Evolutionary conservation across 805 yeast species (phyloP).

Genomic region (Saccharomycopsis lassenensis): DNA sequence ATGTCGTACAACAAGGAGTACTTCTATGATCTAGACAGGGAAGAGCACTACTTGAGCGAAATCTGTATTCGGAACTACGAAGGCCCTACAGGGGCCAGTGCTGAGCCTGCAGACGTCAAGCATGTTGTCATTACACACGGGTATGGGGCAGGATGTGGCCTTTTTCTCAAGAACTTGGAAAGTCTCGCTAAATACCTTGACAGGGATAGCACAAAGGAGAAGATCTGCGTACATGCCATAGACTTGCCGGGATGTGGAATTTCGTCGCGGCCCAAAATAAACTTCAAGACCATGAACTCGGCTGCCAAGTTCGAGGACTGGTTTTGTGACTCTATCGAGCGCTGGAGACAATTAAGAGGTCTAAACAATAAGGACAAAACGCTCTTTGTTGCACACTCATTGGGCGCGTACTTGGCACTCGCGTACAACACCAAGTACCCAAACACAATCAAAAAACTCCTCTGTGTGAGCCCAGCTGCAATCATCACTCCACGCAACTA

Average conservation of each 20-base stretch:
- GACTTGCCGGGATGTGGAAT: constrained; percentile 89
- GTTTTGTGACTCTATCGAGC: constrained; percentile 43
- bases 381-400: constrained; percentile 71
- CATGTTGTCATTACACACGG: constrained; percentile 81
- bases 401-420: constrained; percentile 81
- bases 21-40: too few relatives aligned
- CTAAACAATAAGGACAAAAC: constrained; percentile 32
- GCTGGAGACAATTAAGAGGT: constrained; percentile 47
- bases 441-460: constrained; percentile 47
- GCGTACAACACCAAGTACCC: constrained; percentile 56
- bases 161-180: constrained; percentile 67
- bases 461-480: constrained; percentile 90
- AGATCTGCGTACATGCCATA: constrained; percentile 62
- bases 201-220: constrained; percentile 18
- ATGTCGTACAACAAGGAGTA: too few relatives aligned
- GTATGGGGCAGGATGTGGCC: constrained; percentile 89
- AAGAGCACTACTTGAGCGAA: constrained; percentile 70
- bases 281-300: constrained; percentile 11
- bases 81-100: neutral
- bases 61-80: too few relatives aligned
- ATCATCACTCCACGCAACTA: constrained; percentile 39
- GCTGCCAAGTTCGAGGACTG: constrained; percentile 25
- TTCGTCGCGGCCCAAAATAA: constrained; percentile 67
- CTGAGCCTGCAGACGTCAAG: constrained; percentile 23
- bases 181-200: constrained; percentile 26